Evolutionary conservation across 2,329 filamentous ascomycete species (phyloP).

Genomic region (Pseudogymnoascus verrucosus): DNA sequence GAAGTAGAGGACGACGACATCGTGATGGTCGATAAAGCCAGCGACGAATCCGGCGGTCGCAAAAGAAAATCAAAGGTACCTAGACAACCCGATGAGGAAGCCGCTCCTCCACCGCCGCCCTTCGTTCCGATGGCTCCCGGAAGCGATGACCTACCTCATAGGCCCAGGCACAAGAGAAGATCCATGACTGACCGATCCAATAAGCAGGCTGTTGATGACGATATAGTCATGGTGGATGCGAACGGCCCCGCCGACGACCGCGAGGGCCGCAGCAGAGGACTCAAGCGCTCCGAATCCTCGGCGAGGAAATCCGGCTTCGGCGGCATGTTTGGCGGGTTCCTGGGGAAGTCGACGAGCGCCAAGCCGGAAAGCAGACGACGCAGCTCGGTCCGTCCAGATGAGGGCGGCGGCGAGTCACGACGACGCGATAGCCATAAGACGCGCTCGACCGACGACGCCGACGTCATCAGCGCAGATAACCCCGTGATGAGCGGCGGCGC

Average conservation of each 20-base stretch:
- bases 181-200: constrained; percentile 38
- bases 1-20: constrained; percentile 42
- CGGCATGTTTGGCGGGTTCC: constrained; percentile 54
- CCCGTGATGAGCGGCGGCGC: constrained; percentile 36
- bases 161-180: constrained; percentile 20
- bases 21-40: constrained; percentile 40
- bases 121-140: constrained; percentile 26
- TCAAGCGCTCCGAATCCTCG: constrained; percentile 54
- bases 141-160: constrained; percentile 22
- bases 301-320: constrained; percentile 53
- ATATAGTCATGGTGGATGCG: constrained; percentile 50
- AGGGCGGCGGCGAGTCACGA: constrained; percentile 32
- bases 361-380: constrained; percentile 42
- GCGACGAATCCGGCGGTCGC: constrained; percentile 23
- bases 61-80: constrained; percentile 36
- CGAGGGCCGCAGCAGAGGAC: constrained; percentile 13
- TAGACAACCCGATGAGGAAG: constrained; percentile 19
- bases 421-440: constrained; percentile 31
- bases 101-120: constrained; percentile 18
- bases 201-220: constrained; percentile 58
- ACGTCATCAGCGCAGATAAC: constrained; percentile 36
- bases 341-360: constrained; percentile 36
- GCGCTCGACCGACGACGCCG: constrained; percentile 36
- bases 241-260: constrained; percentile 35
- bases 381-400: constrained; percentile 43